Conservation (phyloP, 2,329 filamentous ascomycete genomes). For the Fusarium anguioides region DNA sequence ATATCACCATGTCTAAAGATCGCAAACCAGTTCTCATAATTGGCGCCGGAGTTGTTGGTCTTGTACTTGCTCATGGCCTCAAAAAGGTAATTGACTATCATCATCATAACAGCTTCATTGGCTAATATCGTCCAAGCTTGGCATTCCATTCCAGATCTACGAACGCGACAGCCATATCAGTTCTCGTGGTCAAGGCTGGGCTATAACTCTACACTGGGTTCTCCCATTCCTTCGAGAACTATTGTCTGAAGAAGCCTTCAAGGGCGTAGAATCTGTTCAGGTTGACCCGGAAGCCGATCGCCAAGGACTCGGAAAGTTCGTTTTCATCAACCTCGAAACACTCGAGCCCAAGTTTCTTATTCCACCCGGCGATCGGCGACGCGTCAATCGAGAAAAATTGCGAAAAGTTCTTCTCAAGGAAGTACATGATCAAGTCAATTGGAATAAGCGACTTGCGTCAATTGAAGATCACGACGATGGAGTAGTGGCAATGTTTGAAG, state of each 20-base stretch:
- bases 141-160: conserved; percentile 4
- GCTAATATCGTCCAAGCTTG: neutral
- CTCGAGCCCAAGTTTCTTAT: conserved; percentile 10
- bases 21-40: conserved; percentile 17
- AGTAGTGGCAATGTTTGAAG: neutral
- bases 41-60: conserved; percentile 10
- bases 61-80: conserved; percentile 6
- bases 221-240: neutral
- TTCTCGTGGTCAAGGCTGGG: conserved; percentile 10
- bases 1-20: conserved; percentile 9
- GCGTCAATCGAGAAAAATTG: conserved; percentile 13
- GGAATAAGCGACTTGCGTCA: conserved; percentile 7
- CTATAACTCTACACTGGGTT: conserved; percentile 15
- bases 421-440: neutral
- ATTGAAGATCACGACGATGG: neutral
- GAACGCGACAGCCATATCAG: conserved; percentile 4
- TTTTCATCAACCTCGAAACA: conserved; percentile 4
- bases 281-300: conserved; percentile 9
- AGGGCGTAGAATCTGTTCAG: neutral
- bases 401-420: conserved; percentile 1
- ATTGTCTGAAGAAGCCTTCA: neutral
- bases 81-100: neutral
- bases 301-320: conserved; percentile 13
- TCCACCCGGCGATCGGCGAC: neutral
- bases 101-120: neutral